Base-by-base conservation (phyloP, 148 eudicot genomes). In the Tetragonia tetragonoides region DNA sequence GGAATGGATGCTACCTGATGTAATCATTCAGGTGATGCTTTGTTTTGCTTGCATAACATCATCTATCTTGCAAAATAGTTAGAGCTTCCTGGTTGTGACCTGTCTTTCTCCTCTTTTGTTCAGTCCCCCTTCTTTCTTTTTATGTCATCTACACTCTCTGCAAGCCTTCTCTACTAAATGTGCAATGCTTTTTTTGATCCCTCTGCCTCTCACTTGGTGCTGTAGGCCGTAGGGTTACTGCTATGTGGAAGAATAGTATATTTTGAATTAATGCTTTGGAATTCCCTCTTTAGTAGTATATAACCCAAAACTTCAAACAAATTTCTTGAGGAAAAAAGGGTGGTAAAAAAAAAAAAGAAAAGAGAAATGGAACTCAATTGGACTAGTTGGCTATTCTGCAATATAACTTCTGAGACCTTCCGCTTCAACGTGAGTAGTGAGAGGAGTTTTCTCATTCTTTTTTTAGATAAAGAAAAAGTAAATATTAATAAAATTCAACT, bases 21-120 rank as follows among this genome's bases (percentile, higher is more conserved):
- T 90, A 41, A 84, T 95, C 76, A 66, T 95, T 75, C 99, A 95
- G 99, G 99, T 91, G 80, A 47, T 57, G 42, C 60, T 78, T 67
- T 20, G 59, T 68, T 20, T 57, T 46, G 63, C 34, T 70, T 56
- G 24, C 17, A 38, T n/a, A 4, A n/a, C 46, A 17, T 44, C 23
- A 18, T 61, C 41, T 47, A 38, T 56, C 60, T 34, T 80, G 37
- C 70, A 15, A 40, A 40, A 57, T 18, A 12, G 21, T 70, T 65
- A 11, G 24, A 75, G 34, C 8, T 10, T 54, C 16, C 12, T 10
- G 28, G 28, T 20, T 60, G 64, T 60, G 10, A 21, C 28, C 64
- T 42, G 20, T 41, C 67, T 57, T 75, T 49, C 75, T 40, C 42
- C 18, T 41, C 56, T 70, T 78, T 74, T 71, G 66, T 66, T 75